These are phyloP conservation scores for Exophiala xenobiotica DNA, from an alignment of 2,329 filamentous ascomycete genomes.

Conservation along the genomic window DNA sequence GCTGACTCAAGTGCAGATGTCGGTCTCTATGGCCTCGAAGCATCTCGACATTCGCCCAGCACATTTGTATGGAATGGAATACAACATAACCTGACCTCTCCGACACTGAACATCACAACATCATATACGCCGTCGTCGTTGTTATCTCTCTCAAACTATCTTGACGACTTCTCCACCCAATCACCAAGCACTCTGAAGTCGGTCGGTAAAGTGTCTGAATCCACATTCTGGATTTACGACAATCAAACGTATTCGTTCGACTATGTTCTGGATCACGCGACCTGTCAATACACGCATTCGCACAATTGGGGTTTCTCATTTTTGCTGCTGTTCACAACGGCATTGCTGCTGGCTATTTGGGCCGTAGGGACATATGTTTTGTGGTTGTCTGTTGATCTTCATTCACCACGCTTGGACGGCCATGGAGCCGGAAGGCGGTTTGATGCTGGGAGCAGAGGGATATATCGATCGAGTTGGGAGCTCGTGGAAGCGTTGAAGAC, in stretches of 20 bases:
- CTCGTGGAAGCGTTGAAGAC: constrained; percentile 21
- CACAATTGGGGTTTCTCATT: constrained; percentile 42
- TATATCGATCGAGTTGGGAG: constrained; percentile 30
- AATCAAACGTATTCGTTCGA: constrained; percentile 19
- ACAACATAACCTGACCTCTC: constrained; percentile 14
- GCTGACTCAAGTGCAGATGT: constrained; percentile 9
- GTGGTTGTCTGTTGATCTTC: constrained; percentile 38
- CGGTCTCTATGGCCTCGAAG: constrained; percentile 15
- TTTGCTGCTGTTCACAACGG: constrained; percentile 35
- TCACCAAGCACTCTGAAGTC: constrained; percentile 2
- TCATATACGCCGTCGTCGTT: constrained; percentile 12
- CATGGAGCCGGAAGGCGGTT: constrained; percentile 28
- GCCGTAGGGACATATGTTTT: constrained; percentile 36
- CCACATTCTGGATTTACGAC: constrained; percentile 19
- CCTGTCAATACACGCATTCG: constrained; percentile 15
- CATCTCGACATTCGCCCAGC: constrained; percentile 3
- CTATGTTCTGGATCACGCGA: constrained; percentile 17
- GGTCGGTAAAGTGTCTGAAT: constrained; percentile 4
- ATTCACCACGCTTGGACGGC: constrained; percentile 14
- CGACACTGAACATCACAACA: constrained; percentile 22
- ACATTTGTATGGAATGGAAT: constrained; percentile 13
- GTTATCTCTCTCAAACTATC: constrained; percentile 11
- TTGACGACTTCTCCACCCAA: constrained; percentile 8
- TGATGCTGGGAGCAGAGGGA: neutral
- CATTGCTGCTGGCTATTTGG: constrained; percentile 37